Percentiles rank a stretch among this genome's conserved stretches.
Evolutionary conservation across 176 grass and related monocot species (phyloP).

Genomic region (Olyra latifolia): DNA sequence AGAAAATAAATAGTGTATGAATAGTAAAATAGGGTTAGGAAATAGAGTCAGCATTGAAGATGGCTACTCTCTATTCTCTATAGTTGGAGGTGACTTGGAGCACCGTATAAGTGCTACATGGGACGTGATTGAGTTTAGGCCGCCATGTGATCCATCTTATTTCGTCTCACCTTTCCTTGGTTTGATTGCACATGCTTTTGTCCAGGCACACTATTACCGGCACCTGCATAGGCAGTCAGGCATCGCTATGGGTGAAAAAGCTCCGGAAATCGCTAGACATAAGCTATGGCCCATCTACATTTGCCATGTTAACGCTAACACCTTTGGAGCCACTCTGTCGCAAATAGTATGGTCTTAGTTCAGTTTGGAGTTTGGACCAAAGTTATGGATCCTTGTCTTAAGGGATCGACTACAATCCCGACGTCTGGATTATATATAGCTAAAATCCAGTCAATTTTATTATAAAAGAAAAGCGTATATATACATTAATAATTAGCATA

Average conservation of each 20-base stretch:
- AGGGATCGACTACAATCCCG: too few relatives aligned
- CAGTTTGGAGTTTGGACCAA: constrained; percentile 13
- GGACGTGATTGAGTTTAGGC: background rate
- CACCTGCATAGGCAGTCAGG: background rate
- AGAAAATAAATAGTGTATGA: too few relatives aligned
- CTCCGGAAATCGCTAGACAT: background rate
- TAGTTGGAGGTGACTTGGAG: too few relatives aligned
- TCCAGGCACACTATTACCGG: too few relatives aligned
- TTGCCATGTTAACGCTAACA: background rate
- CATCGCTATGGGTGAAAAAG: background rate
- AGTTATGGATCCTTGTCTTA: background rate
- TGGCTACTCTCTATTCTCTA: too few relatives aligned
- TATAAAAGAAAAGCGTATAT: too few relatives aligned
- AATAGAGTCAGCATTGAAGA: too few relatives aligned
- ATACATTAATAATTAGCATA: too few relatives aligned
- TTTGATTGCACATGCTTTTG: background rate
- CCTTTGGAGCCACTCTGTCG: background rate
- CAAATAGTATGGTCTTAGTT: background rate
- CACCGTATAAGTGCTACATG: background rate
- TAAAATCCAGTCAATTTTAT: too few relatives aligned
- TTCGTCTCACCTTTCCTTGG: background rate
- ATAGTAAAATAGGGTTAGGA: too few relatives aligned
- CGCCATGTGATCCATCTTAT: background rate
- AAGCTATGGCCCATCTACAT: background rate
- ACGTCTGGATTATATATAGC: too few relatives aligned